A percentile compares a stretch with the other conserved stretches of the same genome.
Conservation (phyloP, 495 filamentous ascomycete species). For the Choiromyces venosus region DNA sequence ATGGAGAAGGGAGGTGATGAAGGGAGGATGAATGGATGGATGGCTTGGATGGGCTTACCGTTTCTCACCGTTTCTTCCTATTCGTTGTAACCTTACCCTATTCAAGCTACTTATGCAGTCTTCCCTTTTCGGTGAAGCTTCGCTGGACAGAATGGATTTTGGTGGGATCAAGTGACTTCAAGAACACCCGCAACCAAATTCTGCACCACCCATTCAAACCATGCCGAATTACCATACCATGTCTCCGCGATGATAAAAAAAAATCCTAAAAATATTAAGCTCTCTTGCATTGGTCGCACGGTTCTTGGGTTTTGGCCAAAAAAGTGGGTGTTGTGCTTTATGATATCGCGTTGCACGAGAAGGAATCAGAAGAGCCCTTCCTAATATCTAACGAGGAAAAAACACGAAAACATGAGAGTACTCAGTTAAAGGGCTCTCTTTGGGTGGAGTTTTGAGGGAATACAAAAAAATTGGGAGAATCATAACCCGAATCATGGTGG, state of each 20-base stretch:
- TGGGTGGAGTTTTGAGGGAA: background rate
- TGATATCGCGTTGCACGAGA: conserved; percentile 3
- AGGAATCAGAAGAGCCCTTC: background rate
- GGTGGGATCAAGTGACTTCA: conserved; percentile 34
- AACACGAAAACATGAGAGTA: background rate
- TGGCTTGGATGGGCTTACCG: background rate
- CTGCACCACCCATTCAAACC: conserved; percentile 16
- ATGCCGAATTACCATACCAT: background rate
- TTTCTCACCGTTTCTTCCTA: background rate
- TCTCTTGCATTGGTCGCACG: conserved; percentile 6
- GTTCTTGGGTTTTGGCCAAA: conserved; percentile 14
- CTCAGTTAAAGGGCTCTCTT: background rate
- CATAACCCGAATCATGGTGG: background rate
- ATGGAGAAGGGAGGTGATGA: background rate
- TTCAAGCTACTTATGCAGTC: conserved; percentile 15
- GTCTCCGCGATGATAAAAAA: conserved; percentile 4
- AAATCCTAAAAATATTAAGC: conserved; percentile 24
- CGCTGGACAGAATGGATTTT: background rate
- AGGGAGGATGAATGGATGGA: background rate
- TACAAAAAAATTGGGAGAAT: background rate
- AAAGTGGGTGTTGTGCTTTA: conserved; percentile 17
- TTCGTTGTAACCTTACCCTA: background rate
- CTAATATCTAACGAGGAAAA: background rate
- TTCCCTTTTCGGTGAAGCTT: conserved; percentile 18
- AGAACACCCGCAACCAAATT: conserved; percentile 31